Evolutionary conservation across 805 yeast species (phyloP).

Genomic region (Phaffomyces antillensis): DNA sequence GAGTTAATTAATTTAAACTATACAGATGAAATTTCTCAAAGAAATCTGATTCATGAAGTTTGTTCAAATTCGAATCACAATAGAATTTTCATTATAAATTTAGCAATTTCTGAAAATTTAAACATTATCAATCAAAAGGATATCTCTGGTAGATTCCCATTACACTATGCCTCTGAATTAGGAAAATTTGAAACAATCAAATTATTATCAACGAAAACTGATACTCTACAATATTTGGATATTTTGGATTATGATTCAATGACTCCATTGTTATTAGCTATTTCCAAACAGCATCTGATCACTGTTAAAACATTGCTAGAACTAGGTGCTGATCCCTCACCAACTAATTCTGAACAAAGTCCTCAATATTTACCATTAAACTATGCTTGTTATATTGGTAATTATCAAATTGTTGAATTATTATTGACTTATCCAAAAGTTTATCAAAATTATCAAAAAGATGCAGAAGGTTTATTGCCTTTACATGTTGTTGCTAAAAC

Average conservation of each 20-base stretch:
- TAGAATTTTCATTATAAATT: conserved; percentile 18
- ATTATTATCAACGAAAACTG: conserved; percentile 27
- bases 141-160: conserved; percentile 68
- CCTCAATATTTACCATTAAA: conserved; percentile 72
- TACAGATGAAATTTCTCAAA: conserved; percentile 65
- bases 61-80: conserved; percentile 18
- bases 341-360: conserved; percentile 39
- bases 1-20: conserved; percentile 51
- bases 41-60: conserved; percentile 72
- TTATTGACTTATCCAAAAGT: conserved; percentile 24
- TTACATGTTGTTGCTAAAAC: conserved; percentile 83
- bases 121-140: conserved; percentile 39
- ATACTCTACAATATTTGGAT: conserved; percentile 24
- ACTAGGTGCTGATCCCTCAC: conserved; percentile 41
- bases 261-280: conserved; percentile 78
- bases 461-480: conserved; percentile 87
- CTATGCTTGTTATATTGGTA: conserved; percentile 83
- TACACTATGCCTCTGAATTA: conserved; percentile 76
- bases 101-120: conserved; percentile 16
- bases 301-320: conserved; percentile 44
- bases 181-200: conserved; percentile 40
- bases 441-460: conserved; percentile 36
- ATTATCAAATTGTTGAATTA: conserved; percentile 58
- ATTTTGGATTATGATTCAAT: conserved; percentile 64
- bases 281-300: conserved; percentile 56